Percentiles rank a stretch among this genome's conserved stretches.
Conservation (phyloP, 345 rosid species). For the Microcos paniculata region DNA sequence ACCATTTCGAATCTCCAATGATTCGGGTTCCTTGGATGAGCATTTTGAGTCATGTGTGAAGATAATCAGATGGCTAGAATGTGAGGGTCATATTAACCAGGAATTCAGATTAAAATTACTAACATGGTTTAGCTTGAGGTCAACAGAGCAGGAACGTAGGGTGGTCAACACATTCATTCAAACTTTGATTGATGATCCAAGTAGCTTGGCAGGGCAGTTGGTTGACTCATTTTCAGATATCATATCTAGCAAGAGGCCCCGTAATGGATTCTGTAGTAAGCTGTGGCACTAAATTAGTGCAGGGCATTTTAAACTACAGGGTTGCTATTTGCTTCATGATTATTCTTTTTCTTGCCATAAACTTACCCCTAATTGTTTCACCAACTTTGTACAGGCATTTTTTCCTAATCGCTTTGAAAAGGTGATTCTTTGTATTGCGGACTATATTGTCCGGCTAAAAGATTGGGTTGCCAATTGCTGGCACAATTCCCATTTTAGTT, state of each 20-base stretch:
- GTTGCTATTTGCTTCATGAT: slow-evolving; percentile 28
- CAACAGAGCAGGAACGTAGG: slow-evolving; percentile 79
- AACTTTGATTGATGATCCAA: slow-evolving; percentile 76
- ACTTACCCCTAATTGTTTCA: slow-evolving; percentile 32
- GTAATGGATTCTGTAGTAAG: slow-evolving; percentile 64
- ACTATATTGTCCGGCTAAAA: slow-evolving; percentile 32
- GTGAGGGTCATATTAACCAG: slow-evolving; percentile 70
- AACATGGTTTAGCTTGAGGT: slow-evolving; percentile 93
- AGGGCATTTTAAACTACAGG: slow-evolving; percentile 23
- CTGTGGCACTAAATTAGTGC: slow-evolving; percentile 47
- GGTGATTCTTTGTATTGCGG: slow-evolving; percentile 29
- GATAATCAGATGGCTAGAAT: slow-evolving; percentile 77
- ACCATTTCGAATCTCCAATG: slow-evolving; percentile 42
- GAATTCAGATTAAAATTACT: slow-evolving; percentile 83
- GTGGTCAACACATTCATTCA: slow-evolving; percentile 88
- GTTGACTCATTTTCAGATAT: slow-evolving; percentile 77
- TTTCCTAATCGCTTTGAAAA: slow-evolving; percentile 24
- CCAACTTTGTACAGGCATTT: slow-evolving; percentile 39
- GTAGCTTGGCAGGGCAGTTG: slow-evolving; percentile 92
- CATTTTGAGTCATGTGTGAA: slow-evolving; percentile 85
- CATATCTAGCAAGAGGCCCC: slow-evolving; percentile 67
- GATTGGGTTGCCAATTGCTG: slow-evolving; percentile 31
- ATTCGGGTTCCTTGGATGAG: slow-evolving; percentile 65
- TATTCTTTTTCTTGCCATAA: slow-evolving; percentile 27
- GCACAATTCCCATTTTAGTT: slow-evolving; percentile 16